These are phyloP conservation scores for Tylopilus cervinicoccineus DNA, from an alignment of 768 basidiomycete genomes.

Conservation along the genomic window DNA sequence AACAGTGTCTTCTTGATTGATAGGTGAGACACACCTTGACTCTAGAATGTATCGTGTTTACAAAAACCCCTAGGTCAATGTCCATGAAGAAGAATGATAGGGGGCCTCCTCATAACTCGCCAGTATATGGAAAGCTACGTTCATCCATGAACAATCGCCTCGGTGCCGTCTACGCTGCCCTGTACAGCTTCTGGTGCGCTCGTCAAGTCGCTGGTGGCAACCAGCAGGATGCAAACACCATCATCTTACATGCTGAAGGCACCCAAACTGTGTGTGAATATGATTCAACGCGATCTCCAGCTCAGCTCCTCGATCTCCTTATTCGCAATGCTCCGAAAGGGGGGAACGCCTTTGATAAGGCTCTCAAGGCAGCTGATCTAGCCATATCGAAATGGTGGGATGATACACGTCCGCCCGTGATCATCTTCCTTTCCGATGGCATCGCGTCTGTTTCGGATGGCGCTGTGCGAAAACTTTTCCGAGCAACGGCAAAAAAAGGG, in stretches of 20 bases:
- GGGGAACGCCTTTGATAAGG: conserved; percentile 42
- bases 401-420: conserved; percentile 41
- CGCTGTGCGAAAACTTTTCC: conserved; percentile 36
- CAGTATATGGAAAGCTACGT: conserved; percentile 31
- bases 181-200: conserved; percentile 52
- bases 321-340: conserved; percentile 33
- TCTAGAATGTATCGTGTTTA: neutral
- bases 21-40: conserved; percentile 2
- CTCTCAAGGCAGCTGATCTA: conserved; percentile 35
- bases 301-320: conserved; percentile 39
- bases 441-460: conserved; percentile 36
- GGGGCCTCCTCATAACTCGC: conserved; percentile 37
- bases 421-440: conserved; percentile 59
- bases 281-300: conserved; percentile 41
- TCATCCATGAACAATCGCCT: conserved; percentile 43
- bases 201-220: conserved; percentile 35
- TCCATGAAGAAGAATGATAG: conserved; percentile 46
- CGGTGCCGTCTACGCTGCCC: conserved; percentile 52
- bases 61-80: conserved; percentile 35
- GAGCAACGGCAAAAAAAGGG: conserved; percentile 38
- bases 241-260: conserved; percentile 42
- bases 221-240: conserved; percentile 51
- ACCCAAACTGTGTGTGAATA: conserved; percentile 33
- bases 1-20: conserved; percentile 22
- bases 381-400: conserved; percentile 44